A percentile compares a stretch with the other conserved stretches of the same genome.
Conservation (phyloP, 495 filamentous ascomycete genomes). For the Lindgomyces ingoldianus region DNA sequence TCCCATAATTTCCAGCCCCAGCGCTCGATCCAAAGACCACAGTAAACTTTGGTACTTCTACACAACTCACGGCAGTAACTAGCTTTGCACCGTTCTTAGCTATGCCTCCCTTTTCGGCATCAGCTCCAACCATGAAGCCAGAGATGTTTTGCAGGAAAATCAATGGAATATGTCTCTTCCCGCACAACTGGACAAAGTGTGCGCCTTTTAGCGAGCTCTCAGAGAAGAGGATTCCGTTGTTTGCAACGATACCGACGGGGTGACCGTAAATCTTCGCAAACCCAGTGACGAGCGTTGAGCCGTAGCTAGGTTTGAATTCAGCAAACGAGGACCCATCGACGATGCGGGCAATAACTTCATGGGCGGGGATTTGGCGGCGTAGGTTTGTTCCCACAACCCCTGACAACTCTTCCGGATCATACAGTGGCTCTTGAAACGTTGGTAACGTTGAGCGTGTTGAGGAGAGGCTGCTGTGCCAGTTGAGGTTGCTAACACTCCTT, state of each 20-base stretch:
- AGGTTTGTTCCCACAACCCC: slow-evolving; percentile 90
- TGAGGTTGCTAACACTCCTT: slow-evolving; percentile 81
- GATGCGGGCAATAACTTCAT: slow-evolving; percentile 91
- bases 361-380: slow-evolving; percentile 76
- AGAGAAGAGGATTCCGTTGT: slow-evolving; percentile 97
- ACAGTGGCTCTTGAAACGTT: slow-evolving; percentile 67
- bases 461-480: slow-evolving; percentile 61
- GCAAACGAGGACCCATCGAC: slow-evolving; percentile 88
- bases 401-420: slow-evolving; percentile 76
- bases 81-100: slow-evolving; percentile 98
- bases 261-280: slow-evolving; percentile 91
- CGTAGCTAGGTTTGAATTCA: slow-evolving; percentile 95
- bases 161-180: slow-evolving; percentile 82
- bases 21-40: slow-evolving; percentile 86
- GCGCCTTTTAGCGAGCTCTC: slow-evolving; percentile 88
- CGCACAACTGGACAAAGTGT: slow-evolving; percentile 97
- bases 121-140: slow-evolving; percentile 95
- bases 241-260: slow-evolving; percentile 89
- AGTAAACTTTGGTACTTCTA: slow-evolving; percentile 95
- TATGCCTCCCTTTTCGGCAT: slow-evolving; percentile 92
- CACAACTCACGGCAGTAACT: slow-evolving; percentile 92
- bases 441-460: background rate
- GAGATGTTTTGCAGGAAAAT: slow-evolving; percentile 96
- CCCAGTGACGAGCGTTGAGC: slow-evolving; percentile 86
- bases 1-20: slow-evolving; percentile 78